Conservation (phyloP, 257 asterid species). For the Salvia splendens region DNA sequence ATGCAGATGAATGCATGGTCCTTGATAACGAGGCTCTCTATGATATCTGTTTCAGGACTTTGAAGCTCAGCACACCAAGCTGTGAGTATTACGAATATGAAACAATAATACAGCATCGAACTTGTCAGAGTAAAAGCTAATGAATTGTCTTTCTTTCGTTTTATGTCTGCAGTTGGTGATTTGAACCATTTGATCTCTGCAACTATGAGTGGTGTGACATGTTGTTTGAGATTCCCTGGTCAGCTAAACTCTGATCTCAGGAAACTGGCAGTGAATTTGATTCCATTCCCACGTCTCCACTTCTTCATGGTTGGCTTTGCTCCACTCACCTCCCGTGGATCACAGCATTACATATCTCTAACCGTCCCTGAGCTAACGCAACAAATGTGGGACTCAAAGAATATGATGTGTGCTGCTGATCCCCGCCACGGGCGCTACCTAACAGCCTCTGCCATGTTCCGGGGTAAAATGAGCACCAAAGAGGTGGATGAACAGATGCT, state of each 20-base stretch:
- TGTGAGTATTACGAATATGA: slow-evolving; percentile 46
- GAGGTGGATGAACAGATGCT: slow-evolving; percentile 94
- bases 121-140: slow-evolving; percentile 10
- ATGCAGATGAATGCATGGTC: slow-evolving; percentile 95
- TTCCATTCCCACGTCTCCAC: slow-evolving; percentile 91
- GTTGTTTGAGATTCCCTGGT: slow-evolving; percentile 83
- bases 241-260: slow-evolving; percentile 84
- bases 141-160: background rate
- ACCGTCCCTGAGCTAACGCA: slow-evolving; percentile 87
- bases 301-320: slow-evolving; percentile 95
- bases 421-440: slow-evolving; percentile 89
- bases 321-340: slow-evolving; percentile 86
- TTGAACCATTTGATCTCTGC: slow-evolving; percentile 87
- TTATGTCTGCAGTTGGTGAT: slow-evolving; percentile 67
- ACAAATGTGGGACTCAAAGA: slow-evolving; percentile 91
- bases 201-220: slow-evolving; percentile 89
- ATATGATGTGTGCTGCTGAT: slow-evolving; percentile 96
- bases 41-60: slow-evolving; percentile 86
- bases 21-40: slow-evolving; percentile 91
- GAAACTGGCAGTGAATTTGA: slow-evolving; percentile 79
- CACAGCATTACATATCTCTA: slow-evolving; percentile 83
- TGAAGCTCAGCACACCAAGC: slow-evolving; percentile 95
- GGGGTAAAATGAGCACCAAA: slow-evolving; percentile 91
- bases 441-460: slow-evolving; percentile 85
- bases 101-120: background rate